A percentile compares a stretch with the other conserved stretches of the same genome.
phyloP scores from a whole-genome alignment of 306 rosid species.

The Prunus campanulata region DNA sequence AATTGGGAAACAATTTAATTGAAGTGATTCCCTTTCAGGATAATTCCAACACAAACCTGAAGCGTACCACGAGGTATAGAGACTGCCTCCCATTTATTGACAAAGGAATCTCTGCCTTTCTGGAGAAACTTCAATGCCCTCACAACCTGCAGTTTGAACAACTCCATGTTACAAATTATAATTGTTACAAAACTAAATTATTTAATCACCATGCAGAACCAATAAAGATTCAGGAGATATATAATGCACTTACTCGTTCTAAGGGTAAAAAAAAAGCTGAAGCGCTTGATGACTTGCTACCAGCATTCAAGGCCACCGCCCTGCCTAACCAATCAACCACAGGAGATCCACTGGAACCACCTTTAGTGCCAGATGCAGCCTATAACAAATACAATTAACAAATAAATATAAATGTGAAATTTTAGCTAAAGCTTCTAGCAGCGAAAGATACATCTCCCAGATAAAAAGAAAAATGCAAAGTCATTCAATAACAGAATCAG shows the following conservation, averaged over 20 bases:
- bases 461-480: background rate
- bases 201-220: constrained; percentile 9
- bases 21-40: constrained; percentile 17
- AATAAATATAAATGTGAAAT: background rate
- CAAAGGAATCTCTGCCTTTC: constrained; percentile 54
- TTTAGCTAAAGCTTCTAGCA: constrained; percentile 5
- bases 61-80: constrained; percentile 95
- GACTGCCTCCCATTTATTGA: constrained; percentile 72
- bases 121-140: constrained; percentile 86
- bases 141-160: constrained; percentile 67
- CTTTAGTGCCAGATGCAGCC: constrained; percentile 99
- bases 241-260: constrained; percentile 65
- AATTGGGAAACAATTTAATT: constrained; percentile 3
- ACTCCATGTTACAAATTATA: constrained; percentile 1
- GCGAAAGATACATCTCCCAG: background rate
- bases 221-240: background rate
- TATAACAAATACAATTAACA: constrained; percentile 26
- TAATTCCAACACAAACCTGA: constrained; percentile 72
- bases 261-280: constrained; percentile 91
- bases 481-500: background rate
- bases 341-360: constrained; percentile 98
- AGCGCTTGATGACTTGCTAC: constrained; percentile 95
- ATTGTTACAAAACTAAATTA: constrained; percentile 19
- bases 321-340: constrained; percentile 94
- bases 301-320: constrained; percentile 96